These are phyloP conservation scores for Pseudogymnoascus sp. DNA, from an alignment of 2,329 filamentous ascomycete genomes.

Conservation along the genomic window DNA sequence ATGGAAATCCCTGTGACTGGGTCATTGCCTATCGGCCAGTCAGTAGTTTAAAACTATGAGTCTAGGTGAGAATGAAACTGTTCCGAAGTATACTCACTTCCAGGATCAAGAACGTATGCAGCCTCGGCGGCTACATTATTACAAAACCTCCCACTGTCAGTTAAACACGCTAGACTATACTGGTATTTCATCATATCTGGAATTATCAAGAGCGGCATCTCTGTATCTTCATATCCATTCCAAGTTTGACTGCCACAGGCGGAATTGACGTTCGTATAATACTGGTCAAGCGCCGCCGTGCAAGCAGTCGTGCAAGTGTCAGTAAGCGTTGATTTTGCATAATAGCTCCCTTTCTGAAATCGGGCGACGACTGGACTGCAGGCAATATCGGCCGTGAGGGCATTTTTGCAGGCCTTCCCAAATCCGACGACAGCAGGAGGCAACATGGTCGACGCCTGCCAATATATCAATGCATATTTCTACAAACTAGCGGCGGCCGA, in stretches of 20 bases:
- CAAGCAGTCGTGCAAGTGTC: constrained; percentile 10
- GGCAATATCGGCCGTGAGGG: constrained; percentile 7
- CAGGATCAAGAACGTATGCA: constrained; percentile 12
- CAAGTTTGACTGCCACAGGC: constrained; percentile 15
- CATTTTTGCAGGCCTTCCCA: neutral
- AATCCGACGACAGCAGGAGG: no score
- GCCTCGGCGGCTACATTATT: constrained; percentile 15
- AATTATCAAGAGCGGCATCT: constrained; percentile 14
- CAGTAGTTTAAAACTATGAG: neutral
- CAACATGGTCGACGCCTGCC: no score
- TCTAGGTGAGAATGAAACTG: neutral
- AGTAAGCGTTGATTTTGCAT: neutral
- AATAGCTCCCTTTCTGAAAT: constrained; percentile 13
- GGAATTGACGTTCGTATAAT: constrained; percentile 8
- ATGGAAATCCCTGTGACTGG: neutral
- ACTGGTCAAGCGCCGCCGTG: constrained; percentile 1
- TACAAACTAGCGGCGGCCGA: no score
- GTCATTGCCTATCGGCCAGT: neutral
- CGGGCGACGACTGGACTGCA: constrained; percentile 13
- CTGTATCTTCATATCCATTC: constrained; percentile 12
- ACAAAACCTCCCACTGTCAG: constrained; percentile 15
- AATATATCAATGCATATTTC: no score
- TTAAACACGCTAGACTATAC: constrained; percentile 15
- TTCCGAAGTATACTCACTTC: neutral
- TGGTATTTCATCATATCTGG: constrained; percentile 15